These are phyloP conservation scores for Eutrema heterophyllum DNA, from an alignment of 345 rosid species.

Conservation along the genomic window DNA sequence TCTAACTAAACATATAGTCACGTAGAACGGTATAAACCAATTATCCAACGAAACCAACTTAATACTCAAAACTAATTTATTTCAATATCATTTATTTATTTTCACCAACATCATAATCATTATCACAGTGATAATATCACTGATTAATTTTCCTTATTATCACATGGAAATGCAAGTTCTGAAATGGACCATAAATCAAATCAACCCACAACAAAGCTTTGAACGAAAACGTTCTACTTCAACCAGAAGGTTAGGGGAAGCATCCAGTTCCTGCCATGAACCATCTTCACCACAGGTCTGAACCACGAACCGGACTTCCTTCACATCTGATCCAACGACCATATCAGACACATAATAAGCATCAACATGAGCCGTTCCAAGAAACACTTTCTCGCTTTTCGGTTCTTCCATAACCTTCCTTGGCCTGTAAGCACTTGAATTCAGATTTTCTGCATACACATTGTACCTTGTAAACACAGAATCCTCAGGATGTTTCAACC, in stretches of 20 bases:
- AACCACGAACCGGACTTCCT: conserved; percentile 46
- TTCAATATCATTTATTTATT: no score
- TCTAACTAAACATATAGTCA: no score
- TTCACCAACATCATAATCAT: no score
- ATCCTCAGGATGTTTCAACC: conserved; percentile 31
- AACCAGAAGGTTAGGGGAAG: conserved; percentile 47
- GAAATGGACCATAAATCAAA: not conserved
- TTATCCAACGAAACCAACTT: no score
- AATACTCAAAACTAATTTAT: no score
- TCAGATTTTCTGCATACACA: conserved; percentile 44
- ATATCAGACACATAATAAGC: conserved; percentile 56
- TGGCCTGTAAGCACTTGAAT: not conserved
- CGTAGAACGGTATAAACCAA: no score
- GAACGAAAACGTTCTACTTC: conserved; percentile 21
- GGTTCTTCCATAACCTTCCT: conserved; percentile 16
- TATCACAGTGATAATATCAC: no score
- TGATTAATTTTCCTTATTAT: not conserved
- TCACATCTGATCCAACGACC: conserved; percentile 35
- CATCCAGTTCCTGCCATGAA: conserved; percentile 44
- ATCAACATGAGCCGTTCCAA: conserved; percentile 56
- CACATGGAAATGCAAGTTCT: not conserved
- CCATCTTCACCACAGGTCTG: conserved; percentile 53
- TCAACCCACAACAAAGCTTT: conserved; percentile 26
- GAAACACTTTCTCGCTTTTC: conserved; percentile 28
- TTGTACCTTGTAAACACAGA: conserved; percentile 42